Evolutionary conservation across 208 protist species (phyloP).

Genomic region (Acanthamoeba lenticulata): DNA sequence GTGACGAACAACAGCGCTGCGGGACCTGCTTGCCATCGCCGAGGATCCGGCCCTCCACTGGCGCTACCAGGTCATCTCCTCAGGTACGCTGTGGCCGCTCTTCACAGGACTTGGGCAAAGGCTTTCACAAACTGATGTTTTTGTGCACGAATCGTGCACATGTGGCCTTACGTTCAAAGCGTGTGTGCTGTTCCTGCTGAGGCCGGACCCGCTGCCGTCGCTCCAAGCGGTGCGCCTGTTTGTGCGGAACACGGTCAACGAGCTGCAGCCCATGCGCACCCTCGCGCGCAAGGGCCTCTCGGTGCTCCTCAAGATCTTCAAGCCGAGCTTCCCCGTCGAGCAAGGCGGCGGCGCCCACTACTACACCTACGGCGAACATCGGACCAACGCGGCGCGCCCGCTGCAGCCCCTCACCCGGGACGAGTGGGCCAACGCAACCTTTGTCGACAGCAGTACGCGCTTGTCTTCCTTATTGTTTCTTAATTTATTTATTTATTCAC

Average conservation of each 20-base stretch:
- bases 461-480: background rate
- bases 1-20: background rate
- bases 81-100: background rate
- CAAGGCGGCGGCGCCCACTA: background rate
- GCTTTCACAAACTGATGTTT: no score
- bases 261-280: slow-evolving; percentile 20
- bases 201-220: background rate
- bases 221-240: background rate
- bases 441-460: slow-evolving; percentile 18
- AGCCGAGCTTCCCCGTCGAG: background rate
- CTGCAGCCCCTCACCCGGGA: background rate
- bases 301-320: slow-evolving; percentile 48
- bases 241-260: background rate
- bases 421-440: background rate
- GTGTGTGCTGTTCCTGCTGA: slow-evolving; percentile 21
- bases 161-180: background rate
- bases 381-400: background rate
- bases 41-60: slow-evolving; percentile 38
- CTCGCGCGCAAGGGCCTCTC: background rate
- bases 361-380: background rate
- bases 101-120: no score
- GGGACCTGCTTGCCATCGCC: background rate
- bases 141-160: background rate
- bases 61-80: slow-evolving; percentile 49
- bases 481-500: no score